A percentile compares a stretch with the other conserved stretches of the same genome.
These are phyloP conservation scores for Alternaria solani DNA, from an alignment of 2,329 filamentous ascomycete species.

Conservation along the genomic window DNA sequence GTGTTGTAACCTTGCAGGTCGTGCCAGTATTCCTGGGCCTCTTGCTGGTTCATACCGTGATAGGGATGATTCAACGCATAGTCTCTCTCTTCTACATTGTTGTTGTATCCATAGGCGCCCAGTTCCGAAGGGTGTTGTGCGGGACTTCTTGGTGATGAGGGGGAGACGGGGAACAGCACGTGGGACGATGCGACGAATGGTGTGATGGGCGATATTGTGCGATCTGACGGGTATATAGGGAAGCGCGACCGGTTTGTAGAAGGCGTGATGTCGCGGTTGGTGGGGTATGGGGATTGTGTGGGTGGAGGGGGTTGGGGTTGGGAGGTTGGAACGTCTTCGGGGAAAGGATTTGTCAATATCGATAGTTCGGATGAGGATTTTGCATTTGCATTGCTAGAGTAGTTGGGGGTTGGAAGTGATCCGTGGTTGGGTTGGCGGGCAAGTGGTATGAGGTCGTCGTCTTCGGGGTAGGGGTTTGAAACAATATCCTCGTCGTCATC, in stretches of 20 bases:
- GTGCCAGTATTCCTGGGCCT: background rate
- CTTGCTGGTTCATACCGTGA: background rate
- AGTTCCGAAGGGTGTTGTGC: no score
- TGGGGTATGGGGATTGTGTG: background rate
- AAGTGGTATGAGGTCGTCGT: constrained; percentile 6
- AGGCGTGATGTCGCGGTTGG: background rate
- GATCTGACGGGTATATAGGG: background rate
- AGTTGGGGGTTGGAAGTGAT: background rate
- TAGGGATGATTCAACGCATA: constrained; percentile 4
- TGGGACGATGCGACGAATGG: constrained; percentile 1
- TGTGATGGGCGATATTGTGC: background rate
- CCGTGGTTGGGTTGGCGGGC: background rate
- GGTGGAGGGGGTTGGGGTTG: constrained; percentile 7
- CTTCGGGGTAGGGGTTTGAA: constrained; percentile 9
- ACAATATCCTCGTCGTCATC: background rate
- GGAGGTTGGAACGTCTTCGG: constrained; percentile 7
- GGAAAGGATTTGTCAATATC: constrained; percentile 1
- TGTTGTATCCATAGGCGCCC: background rate
- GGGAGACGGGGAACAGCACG: background rate
- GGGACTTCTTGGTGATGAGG: background rate
- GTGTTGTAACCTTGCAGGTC: background rate
- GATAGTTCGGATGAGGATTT: background rate
- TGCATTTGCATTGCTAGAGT: background rate
- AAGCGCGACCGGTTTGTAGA: background rate
- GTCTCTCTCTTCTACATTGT: background rate